These are phyloP conservation scores for Solanum medicagineum DNA, from an alignment of 257 asterid species.

Conservation along the genomic window DNA sequence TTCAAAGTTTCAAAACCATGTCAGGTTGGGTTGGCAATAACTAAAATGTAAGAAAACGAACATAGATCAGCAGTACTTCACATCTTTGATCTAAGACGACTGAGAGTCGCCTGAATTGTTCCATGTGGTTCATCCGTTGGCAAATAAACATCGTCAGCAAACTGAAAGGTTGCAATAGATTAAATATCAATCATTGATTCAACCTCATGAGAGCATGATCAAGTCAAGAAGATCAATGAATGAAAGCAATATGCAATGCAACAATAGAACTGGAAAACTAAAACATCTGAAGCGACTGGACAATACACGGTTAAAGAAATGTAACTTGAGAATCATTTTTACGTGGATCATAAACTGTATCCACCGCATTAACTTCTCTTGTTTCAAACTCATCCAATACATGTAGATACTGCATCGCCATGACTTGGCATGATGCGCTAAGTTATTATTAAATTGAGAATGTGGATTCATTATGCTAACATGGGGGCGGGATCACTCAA, in stretches of 20 bases:
- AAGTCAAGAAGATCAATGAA: neutral
- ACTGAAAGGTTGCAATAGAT: constrained; percentile 25
- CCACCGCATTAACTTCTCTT: neutral
- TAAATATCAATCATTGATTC: neutral
- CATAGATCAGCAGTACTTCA: constrained; percentile 12
- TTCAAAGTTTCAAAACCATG: neutral
- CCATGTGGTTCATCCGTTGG: constrained; percentile 98
- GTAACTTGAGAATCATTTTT: neutral
- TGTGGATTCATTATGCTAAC: neutral
- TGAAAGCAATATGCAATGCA: neutral
- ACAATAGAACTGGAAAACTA: neutral
- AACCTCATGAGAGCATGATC: neutral
- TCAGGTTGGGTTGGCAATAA: neutral
- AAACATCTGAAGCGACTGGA: neutral
- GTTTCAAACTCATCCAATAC: neutral
- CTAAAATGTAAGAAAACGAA: neutral
- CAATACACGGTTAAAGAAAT: neutral
- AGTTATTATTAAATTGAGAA: neutral
- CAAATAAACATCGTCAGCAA: constrained; percentile 74
- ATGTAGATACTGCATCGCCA: neutral
- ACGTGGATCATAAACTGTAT: neutral
- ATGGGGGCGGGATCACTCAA: too few relatives aligned
- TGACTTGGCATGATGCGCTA: neutral
- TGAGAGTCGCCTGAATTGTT: constrained; percentile 74
- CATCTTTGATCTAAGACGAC: constrained; percentile 68